Conservation (phyloP, 2,329 filamentous ascomycete species). For the Xylaria digitata region DNA sequence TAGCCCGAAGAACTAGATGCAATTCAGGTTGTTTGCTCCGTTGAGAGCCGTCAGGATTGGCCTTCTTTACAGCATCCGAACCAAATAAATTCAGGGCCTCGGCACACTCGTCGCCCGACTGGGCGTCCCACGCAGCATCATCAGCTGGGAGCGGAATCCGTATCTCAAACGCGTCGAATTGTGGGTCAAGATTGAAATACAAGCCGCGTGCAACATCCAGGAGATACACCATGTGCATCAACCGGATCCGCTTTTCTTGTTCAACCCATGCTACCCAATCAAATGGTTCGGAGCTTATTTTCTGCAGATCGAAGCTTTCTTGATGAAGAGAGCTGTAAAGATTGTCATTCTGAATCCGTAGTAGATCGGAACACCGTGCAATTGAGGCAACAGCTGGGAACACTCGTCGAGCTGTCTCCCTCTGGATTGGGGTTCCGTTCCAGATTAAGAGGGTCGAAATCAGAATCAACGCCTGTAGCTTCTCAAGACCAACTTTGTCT, state of each 20-base stretch:
- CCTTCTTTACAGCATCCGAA: constrained; percentile 61
- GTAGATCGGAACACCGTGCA: constrained; percentile 66
- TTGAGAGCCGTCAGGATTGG: constrained; percentile 71
- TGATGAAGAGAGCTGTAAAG: constrained; percentile 72
- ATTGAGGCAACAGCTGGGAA: constrained; percentile 68
- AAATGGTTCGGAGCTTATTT: constrained; percentile 64
- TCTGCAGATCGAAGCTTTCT: constrained; percentile 59
- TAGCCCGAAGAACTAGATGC: constrained; percentile 68
- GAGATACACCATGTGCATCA: constrained; percentile 73
- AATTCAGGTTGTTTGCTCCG: constrained; percentile 73
- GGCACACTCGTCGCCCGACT: constrained; percentile 68
- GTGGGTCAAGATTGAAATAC: constrained; percentile 75
- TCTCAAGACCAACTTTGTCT: constrained; percentile 65
- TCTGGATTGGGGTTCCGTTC: constrained; percentile 75
- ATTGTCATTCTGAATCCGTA: constrained; percentile 62
- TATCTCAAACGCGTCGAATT: constrained; percentile 73
- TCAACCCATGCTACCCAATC: constrained; percentile 76
- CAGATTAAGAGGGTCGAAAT: constrained; percentile 72
- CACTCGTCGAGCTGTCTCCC: constrained; percentile 69
- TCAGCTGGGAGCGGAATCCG: constrained; percentile 76
- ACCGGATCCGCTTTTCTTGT: constrained; percentile 74
- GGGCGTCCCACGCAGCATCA: constrained; percentile 79
- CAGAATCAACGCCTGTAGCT: constrained; percentile 74
- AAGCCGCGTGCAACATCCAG: constrained; percentile 73
- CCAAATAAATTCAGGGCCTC: constrained; percentile 73